phyloP scores from a whole-genome alignment of 1,139 yeast species.

The Arxiozyma slooffiae region DNA sequence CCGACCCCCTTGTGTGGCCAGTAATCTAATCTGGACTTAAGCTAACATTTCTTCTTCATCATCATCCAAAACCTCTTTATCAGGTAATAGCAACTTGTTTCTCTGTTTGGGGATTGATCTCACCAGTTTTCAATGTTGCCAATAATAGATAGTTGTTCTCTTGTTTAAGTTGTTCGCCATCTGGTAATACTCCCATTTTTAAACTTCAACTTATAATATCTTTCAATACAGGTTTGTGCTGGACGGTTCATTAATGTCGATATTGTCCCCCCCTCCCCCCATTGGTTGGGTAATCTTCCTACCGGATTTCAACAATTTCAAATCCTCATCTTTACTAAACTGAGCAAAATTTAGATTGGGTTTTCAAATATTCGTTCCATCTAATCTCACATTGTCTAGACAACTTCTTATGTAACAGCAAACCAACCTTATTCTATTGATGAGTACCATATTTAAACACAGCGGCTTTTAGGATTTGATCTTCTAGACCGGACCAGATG shows the following conservation, averaged over 20 bases:
- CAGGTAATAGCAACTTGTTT: constrained; percentile 78
- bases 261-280: constrained; percentile 90
- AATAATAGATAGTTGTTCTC: constrained; percentile 18
- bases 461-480: constrained; percentile 82
- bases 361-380: constrained; percentile 83
- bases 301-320: constrained; percentile 57
- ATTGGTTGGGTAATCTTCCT: constrained; percentile 75
- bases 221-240: constrained; percentile 78
- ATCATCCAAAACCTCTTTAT: constrained; percentile 68
- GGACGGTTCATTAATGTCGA: constrained; percentile 75
- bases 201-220: constrained; percentile 60
- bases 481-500: constrained; percentile 85
- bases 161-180: constrained; percentile 32
- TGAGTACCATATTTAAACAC: constrained; percentile 86
- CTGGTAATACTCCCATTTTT: constrained; percentile 27
- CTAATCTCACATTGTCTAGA: constrained; percentile 90
- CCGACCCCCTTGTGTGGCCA: constrained; percentile 92
- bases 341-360: constrained; percentile 55
- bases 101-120: constrained; percentile 63
- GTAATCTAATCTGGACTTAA: constrained; percentile 84
- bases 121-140: constrained; percentile 37
- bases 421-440: constrained; percentile 91
- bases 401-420: constrained; percentile 71
- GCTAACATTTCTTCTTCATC: constrained; percentile 88
- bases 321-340: constrained; percentile 77